These are phyloP conservation scores for Euphorbia schlechtendalii DNA, from an alignment of 441 rosid genomes.

Conservation along the genomic window DNA sequence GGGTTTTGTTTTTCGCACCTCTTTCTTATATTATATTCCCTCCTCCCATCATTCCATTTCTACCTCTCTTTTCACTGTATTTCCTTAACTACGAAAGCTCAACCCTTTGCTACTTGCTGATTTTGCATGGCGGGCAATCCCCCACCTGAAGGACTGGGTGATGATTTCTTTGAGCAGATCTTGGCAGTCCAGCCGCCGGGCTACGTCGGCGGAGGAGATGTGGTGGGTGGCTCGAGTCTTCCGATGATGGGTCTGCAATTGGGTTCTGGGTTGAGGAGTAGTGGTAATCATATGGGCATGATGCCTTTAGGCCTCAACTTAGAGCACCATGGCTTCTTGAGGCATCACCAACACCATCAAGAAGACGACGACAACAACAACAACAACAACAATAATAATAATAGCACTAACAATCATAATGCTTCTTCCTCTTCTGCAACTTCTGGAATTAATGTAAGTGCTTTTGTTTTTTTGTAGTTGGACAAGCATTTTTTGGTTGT, in stretches of 20 bases:
- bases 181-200: conserved; percentile 37
- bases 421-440: conserved; percentile 37
- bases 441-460: conserved; percentile 43
- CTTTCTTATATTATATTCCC: background rate
- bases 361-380: conserved; percentile 21
- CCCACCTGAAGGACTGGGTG: conserved; percentile 47
- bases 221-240: conserved; percentile 26
- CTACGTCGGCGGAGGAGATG: conserved; percentile 24
- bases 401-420: conserved; percentile 22
- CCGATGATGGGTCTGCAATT: conserved; percentile 52
- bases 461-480: conserved; percentile 12
- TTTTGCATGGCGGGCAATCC: conserved; percentile 42
- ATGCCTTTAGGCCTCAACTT: conserved; percentile 62
- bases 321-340: conserved; percentile 46
- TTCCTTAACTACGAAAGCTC: background rate
- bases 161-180: conserved; percentile 73
- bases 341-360: conserved; percentile 29
- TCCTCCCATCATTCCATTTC: too few relatives aligned
- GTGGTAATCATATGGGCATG: conserved; percentile 35
- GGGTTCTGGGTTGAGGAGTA: conserved; percentile 29
- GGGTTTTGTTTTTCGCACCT: too few relatives aligned
- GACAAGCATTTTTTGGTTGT: conserved; percentile 13
- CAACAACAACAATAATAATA: conserved; percentile 11
- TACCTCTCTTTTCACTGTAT: background rate
- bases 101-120: background rate